These are phyloP conservation scores for Sabuloglossum arenarium DNA, from an alignment of 495 filamentous ascomycete genomes.

Conservation along the genomic window DNA sequence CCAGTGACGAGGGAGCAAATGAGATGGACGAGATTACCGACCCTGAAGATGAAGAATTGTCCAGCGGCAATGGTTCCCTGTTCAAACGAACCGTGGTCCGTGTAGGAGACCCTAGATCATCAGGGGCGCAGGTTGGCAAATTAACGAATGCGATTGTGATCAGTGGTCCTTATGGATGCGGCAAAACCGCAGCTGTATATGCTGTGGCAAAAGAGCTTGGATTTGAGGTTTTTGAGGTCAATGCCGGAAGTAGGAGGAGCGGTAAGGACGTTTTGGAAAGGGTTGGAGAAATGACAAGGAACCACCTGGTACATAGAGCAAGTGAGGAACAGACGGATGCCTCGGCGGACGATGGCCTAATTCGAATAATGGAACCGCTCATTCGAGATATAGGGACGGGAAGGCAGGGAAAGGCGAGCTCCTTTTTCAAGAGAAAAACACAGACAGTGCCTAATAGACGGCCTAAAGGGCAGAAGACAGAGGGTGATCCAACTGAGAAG, in stretches of 20 bases:
- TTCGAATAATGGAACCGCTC: conserved; percentile 8
- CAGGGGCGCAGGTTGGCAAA: conserved; percentile 20
- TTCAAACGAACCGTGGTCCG: conserved; percentile 43
- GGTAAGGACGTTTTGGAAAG: conserved; percentile 81
- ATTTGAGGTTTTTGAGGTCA: conserved; percentile 92
- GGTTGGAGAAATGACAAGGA: conserved; percentile 90
- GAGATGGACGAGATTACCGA: conserved; percentile 58
- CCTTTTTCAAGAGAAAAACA: conserved; percentile 49
- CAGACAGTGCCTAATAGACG: neutral
- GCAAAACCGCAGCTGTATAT: conserved; percentile 84
- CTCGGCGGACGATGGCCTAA: conserved; percentile 14
- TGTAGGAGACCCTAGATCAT: conserved; percentile 24
- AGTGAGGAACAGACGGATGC: conserved; percentile 8
- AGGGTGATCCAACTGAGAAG: conserved; percentile 1
- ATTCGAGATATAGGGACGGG: conserved; percentile 36
- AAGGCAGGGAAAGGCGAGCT: conserved; percentile 55
- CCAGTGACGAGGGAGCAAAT: conserved; percentile 58
- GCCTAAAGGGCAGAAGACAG: neutral
- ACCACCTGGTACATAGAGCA: conserved; percentile 60
- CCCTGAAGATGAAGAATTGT: conserved; percentile 27
- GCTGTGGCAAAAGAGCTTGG: conserved; percentile 90
- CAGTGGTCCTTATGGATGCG: conserved; percentile 77
- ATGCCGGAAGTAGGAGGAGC: conserved; percentile 57
- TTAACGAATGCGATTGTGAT: conserved; percentile 47
- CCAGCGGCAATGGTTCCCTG: neutral